Conservation (phyloP, 345 rosid species). For the Hypericum androsaemum region DNA sequence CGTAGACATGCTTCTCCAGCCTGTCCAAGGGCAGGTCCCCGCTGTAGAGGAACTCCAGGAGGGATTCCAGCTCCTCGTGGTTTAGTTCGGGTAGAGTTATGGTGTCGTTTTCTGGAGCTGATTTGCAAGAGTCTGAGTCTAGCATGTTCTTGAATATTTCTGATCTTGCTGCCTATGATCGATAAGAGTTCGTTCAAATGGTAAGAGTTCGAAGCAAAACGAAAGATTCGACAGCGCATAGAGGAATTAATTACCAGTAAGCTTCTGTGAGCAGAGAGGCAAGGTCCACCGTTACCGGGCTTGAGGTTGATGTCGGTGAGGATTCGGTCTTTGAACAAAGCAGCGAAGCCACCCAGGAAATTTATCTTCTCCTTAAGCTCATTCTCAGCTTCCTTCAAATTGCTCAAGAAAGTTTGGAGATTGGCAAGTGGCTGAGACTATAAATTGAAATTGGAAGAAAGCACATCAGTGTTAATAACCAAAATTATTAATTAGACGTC, state of each 20-base stretch:
- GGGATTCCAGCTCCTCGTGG: constrained; percentile 57
- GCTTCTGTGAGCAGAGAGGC: constrained; percentile 57
- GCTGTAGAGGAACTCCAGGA: constrained; percentile 66
- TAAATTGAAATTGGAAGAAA: background rate
- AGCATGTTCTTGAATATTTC: constrained; percentile 66
- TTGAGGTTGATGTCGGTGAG: constrained; percentile 54
- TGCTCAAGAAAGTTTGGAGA: constrained; percentile 51
- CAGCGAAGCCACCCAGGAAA: constrained; percentile 44
- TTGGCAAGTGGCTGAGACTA: constrained; percentile 45
- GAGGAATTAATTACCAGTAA: constrained; percentile 34
- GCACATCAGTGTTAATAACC: background rate
- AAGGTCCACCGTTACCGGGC: constrained; percentile 47
- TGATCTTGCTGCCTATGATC: constrained; percentile 84
- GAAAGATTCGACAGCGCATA: background rate
- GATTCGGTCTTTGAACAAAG: constrained; percentile 40
- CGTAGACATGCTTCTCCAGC: constrained; percentile 41
- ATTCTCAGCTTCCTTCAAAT: constrained; percentile 50
- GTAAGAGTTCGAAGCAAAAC: too few relatives aligned
- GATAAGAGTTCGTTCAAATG: too few relatives aligned
- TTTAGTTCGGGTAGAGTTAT: constrained; percentile 50
- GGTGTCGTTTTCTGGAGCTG: constrained; percentile 37
- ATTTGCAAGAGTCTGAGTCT: constrained; percentile 53
- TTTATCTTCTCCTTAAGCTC: constrained; percentile 49
- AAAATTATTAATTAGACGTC: too few relatives aligned
- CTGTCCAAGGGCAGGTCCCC: constrained; percentile 44